Percentiles rank a stretch among this genome's conserved stretches.
Evolutionary conservation across 805 yeast genomes (phyloP).

Genomic region (Pichia nakasei): DNA sequence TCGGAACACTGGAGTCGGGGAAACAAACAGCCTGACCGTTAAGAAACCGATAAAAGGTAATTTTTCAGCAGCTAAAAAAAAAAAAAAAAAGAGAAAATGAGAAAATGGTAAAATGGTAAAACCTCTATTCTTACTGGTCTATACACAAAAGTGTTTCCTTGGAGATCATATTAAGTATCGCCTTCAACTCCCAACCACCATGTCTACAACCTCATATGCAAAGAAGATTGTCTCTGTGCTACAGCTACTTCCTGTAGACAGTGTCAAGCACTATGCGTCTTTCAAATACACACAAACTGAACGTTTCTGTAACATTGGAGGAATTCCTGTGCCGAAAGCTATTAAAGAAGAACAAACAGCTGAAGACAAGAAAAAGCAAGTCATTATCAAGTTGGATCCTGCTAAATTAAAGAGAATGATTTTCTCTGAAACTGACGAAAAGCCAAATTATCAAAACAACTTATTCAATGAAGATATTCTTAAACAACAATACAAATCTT

Average conservation of each 20-base stretch:
- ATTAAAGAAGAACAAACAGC: conserved; percentile 27
- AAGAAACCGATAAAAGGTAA: too few species aligned
- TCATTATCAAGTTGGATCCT: conserved; percentile 26
- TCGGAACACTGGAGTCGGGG: too few species aligned
- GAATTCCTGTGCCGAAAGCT: conserved; percentile 31
- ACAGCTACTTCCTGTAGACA: conserved; percentile 60
- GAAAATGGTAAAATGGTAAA: too few species aligned
- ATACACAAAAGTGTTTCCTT: too few species aligned
- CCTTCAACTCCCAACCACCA: neutral
- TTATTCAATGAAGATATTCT: conserved; percentile 40
- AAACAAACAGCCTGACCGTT: too few species aligned
- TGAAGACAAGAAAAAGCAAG: conserved; percentile 30
- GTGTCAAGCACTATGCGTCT: conserved; percentile 58
- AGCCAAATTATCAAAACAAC: conserved; percentile 38
- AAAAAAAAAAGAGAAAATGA: too few species aligned
- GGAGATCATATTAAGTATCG: too few species aligned
- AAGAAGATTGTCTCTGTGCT: conserved; percentile 49
- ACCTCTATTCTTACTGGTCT: too few species aligned
- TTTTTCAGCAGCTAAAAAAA: too few species aligned
- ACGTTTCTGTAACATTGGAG: conserved; percentile 45
- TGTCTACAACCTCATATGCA: conserved; percentile 23
- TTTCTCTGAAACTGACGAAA: conserved; percentile 27
- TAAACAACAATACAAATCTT: conserved; percentile 46
- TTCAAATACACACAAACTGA: conserved; percentile 60
- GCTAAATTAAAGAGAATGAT: conserved; percentile 32